phyloP scores from a whole-genome alignment of 2,329 filamentous ascomycete genomes.

The Verticillium nonalfalfae region DNA sequence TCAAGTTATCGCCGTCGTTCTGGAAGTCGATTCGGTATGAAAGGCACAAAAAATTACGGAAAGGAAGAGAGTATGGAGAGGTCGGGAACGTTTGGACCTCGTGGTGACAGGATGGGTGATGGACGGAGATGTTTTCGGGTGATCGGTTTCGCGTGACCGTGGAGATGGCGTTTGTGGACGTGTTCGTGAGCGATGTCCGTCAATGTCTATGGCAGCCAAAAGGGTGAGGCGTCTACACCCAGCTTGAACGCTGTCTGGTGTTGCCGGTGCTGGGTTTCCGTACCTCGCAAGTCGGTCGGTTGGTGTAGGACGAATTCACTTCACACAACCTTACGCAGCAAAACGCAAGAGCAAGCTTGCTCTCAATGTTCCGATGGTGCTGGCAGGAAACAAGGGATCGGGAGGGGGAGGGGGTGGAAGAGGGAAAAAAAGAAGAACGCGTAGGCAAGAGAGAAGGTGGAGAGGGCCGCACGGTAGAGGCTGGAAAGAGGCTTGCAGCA shows the following conservation, averaged over 20 bases:
- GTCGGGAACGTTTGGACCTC: neutral
- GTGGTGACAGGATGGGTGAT: neutral
- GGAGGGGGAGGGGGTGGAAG: neutral
- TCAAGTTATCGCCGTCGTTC: too few species aligned
- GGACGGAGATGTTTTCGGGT: neutral
- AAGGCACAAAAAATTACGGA: too few species aligned
- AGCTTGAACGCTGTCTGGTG: neutral
- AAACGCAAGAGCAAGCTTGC: neutral
- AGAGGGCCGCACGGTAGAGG: neutral
- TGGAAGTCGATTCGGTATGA: too few species aligned
- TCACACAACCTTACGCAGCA: neutral
- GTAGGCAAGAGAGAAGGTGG: conserved; percentile 1
- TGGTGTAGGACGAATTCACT: neutral
- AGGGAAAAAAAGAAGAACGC: neutral
- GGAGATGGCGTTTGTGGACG: neutral
- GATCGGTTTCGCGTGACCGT: neutral
- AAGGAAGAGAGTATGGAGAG: neutral
- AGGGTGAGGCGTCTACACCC: neutral
- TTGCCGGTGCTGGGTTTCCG: neutral
- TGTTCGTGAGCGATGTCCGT: neutral
- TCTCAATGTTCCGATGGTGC: neutral
- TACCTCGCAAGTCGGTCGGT: neutral
- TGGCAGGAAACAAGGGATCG: neutral
- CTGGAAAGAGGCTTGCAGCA: neutral
- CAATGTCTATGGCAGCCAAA: neutral